Percentiles rank a stretch among this genome's conserved stretches.
Conservation (phyloP, 2,329 filamentous ascomycete species). For the Trichoderma lentiforme region DNA sequence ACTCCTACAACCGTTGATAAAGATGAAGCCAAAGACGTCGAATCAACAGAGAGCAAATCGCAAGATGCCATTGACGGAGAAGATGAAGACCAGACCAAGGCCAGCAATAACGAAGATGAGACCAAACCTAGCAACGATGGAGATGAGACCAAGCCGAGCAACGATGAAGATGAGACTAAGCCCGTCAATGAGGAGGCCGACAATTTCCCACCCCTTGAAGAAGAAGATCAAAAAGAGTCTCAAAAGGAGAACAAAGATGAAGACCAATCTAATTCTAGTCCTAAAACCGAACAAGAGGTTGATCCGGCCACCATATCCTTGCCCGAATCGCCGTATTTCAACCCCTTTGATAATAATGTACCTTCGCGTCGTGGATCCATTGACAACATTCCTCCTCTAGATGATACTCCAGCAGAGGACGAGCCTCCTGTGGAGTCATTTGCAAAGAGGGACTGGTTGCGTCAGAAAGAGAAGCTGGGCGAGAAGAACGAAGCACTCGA, state of each 20-base stretch:
- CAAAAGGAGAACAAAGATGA: neutral
- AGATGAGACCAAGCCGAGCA: neutral
- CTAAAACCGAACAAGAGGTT: neutral
- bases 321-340: neutral
- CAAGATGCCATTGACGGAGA: neutral
- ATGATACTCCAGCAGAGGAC: neutral
- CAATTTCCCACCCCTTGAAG: neutral
- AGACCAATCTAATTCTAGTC: neutral
- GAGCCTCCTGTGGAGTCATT: neutral
- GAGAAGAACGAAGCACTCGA: neutral
- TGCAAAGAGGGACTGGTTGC: neutral
- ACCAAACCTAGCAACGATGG: neutral
- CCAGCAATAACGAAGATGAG: neutral
- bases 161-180: neutral
- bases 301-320: neutral
- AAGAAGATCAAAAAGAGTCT: neutral
- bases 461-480: neutral
- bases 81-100: neutral
- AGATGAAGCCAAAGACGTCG: neutral
- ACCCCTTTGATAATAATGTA: neutral
- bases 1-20: neutral
- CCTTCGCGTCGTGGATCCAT: neutral
- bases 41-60: neutral
- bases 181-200: neutral
- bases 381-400: neutral